Conservation (phyloP, 192 early-diverging fungal genomes). For the Backusella sp. region DNA sequence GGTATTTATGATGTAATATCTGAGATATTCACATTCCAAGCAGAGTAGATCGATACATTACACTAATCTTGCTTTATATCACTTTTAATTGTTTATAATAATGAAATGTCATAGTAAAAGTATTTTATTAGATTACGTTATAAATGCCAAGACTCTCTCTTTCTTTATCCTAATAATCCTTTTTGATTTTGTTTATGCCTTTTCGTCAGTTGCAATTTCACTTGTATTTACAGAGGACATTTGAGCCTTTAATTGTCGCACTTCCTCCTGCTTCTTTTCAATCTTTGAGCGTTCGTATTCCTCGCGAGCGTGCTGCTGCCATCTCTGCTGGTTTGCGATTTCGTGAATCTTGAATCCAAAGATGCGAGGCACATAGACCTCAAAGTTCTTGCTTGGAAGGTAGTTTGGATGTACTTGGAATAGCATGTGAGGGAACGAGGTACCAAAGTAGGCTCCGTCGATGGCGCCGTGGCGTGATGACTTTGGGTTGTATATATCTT, state of each 20-base stretch:
- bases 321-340: slow-evolving; percentile 83
- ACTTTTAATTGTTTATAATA: no score
- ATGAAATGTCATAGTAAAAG: no score
- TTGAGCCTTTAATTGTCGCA: neutral
- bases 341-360: slow-evolving; percentile 97
- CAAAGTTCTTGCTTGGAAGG: slow-evolving; percentile 71
- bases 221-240: slow-evolving; percentile 1
- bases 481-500: slow-evolving; percentile 95
- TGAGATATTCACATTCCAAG: no score
- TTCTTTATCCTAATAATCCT: neutral
- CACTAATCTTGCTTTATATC: no score
- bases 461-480: slow-evolving; percentile 80
- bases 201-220: neutral
- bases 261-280: slow-evolving; percentile 21
- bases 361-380: slow-evolving; percentile 93
- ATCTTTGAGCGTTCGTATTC: slow-evolving; percentile 21
- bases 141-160: no score
- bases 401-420: slow-evolving; percentile 88
- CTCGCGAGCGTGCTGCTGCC: slow-evolving; percentile 85
- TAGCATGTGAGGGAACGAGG: slow-evolving; percentile 94
- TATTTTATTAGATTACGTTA: no score
- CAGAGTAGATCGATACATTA: no score
- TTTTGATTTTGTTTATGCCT: neutral
- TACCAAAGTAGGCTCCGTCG: slow-evolving; percentile 97
- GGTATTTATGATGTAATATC: no score